Evolutionary conservation across 768 basidiomycete genomes (phyloP), one percentile per base, ranked within the genome.

Genomic region (Pulveroboletus sp.): DNA sequence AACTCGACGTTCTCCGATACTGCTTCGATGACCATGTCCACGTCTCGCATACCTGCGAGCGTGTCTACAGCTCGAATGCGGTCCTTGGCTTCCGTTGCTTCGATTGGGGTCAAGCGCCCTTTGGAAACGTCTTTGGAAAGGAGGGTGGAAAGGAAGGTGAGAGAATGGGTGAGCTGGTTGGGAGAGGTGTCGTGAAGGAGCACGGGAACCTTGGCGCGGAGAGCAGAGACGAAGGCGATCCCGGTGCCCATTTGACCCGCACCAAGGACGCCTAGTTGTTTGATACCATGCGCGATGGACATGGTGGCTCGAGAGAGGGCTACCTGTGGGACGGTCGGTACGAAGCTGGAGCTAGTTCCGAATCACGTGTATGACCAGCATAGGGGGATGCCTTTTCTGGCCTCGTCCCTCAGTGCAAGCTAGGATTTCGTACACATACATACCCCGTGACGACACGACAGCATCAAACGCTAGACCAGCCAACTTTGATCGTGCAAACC

Each of bases 11-110:
- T 81, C 69, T 98, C 94, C 3, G 92, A 89, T 0, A 89, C 92
- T 0, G 94, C 95, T 84, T 97, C 94, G 42, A 97, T 75, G 39
- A 92, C 89, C 80, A 97, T 84, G 62, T 95, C 93, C 8, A 83
- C 87, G 62, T 93, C 93, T 42, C 83, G 74, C 57, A 92, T 60
- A 2, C 75, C 82, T 39, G 73, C 71, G 21, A 90, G 57, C 3
- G 77, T 80, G n/a, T 76, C 74, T 4, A 89, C 78, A 9, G 84
- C 73, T 8, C 64, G 73, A 21, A 98, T 72, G 39, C 87, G 75
- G 17, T 78, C 82, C 47, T 79, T 72, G 1, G 89, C 86, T 46
- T 86, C 87, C 39, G 85, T 83, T 0, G 89, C 88, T 9, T 89
- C 80, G 28, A 80, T 77, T 31, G 74, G 68, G 1, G 80, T 76